These are phyloP conservation scores for Fusarium papillatum DNA, from an alignment of 2,329 filamentous ascomycete species.

Conservation along the genomic window DNA sequence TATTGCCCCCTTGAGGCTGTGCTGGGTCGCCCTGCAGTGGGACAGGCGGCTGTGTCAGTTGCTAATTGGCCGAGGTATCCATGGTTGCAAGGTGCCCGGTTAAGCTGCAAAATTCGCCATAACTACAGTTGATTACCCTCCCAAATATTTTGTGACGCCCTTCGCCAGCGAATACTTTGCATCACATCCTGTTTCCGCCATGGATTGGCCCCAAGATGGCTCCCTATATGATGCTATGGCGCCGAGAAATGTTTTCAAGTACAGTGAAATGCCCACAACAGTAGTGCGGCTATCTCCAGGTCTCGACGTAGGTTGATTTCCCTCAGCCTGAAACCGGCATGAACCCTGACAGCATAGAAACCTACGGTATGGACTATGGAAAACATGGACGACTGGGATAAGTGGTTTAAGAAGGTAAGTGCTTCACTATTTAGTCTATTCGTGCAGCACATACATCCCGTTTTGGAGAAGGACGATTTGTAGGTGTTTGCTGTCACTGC, in stretches of 20 bases:
- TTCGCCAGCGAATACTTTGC: neutral
- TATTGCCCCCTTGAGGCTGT: no score
- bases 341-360: neutral
- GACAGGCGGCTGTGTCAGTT: no score
- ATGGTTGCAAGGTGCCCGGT: no score
- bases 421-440: no score
- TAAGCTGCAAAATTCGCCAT: no score
- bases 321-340: neutral
- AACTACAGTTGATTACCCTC: no score
- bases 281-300: neutral
- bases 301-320: neutral
- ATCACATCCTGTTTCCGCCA: neutral
- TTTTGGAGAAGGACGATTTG: no score
- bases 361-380: conserved; percentile 7
- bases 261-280: neutral
- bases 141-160: neutral
- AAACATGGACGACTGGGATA: neutral
- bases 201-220: conserved; percentile 19
- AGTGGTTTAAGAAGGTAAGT: conserved; percentile 11
- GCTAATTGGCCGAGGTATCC: no score
- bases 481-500: no score
- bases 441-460: no score
- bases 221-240: neutral
- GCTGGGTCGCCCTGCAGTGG: no score
- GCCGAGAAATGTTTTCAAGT: neutral